Conservation (phyloP, 352 stramenopile species). For the Pythium oligandrum region DNA sequence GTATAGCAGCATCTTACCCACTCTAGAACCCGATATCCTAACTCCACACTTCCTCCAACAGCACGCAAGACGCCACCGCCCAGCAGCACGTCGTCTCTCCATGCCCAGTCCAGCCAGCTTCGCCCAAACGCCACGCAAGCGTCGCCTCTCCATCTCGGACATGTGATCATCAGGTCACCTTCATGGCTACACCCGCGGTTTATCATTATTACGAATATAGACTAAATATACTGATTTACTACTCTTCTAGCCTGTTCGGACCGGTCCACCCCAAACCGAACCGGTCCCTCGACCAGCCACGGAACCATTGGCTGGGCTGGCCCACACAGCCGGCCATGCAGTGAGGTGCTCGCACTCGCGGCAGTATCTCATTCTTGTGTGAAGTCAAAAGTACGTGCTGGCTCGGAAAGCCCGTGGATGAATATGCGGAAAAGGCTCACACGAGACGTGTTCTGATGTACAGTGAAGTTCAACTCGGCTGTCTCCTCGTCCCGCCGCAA, state of each 20-base stretch:
- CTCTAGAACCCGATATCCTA: background rate
- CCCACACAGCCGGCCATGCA: background rate
- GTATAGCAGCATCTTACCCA: background rate
- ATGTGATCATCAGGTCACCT: too few relatives aligned
- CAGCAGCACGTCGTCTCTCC: too few relatives aligned
- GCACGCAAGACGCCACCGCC: constrained; percentile 3
- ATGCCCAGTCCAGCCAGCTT: too few relatives aligned
- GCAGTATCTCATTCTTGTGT: constrained; percentile 85
- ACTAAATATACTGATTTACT: too few relatives aligned
- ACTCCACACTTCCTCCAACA: constrained; percentile 1
- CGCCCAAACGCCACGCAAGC: too few relatives aligned
- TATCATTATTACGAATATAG: too few relatives aligned
- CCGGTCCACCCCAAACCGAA: too few relatives aligned
- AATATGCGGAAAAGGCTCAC: constrained; percentile 1
- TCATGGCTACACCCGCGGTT: too few relatives aligned
- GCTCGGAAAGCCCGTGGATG: too few relatives aligned
- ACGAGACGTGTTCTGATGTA: constrained; percentile 3
- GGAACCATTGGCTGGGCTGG: constrained; percentile 23
- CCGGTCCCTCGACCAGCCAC: background rate
- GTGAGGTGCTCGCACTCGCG: too few relatives aligned
- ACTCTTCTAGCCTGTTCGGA: too few relatives aligned
- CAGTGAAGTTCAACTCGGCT: constrained; percentile 94
- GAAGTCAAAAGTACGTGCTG: constrained; percentile 77
- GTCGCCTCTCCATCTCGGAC: too few relatives aligned
- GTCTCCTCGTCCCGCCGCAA: constrained; percentile 96